Evolutionary conservation across 352 stramenopile species (phyloP).

Genomic region (Pythium coloratum): DNA sequence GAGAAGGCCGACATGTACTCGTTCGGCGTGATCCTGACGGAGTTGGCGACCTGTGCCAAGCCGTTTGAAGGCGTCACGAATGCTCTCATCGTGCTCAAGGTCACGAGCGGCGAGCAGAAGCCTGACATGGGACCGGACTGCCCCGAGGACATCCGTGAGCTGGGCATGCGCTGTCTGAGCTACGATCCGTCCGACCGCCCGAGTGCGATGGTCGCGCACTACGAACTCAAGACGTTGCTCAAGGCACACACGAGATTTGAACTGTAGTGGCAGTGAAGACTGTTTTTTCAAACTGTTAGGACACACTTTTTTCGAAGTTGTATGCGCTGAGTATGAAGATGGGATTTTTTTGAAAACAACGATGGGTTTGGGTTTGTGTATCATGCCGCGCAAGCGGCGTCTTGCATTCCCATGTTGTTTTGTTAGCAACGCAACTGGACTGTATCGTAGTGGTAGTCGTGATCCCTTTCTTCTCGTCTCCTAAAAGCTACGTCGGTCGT

Average conservation of each 20-base stretch:
- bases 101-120: conserved; percentile 63
- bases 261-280: conserved; percentile 1
- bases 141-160: conserved; percentile 64
- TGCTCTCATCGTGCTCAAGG: conserved; percentile 70
- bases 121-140: conserved; percentile 56
- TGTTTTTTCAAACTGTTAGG: neutral
- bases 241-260: conserved; percentile 30
- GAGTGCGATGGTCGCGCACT: conserved; percentile 72
- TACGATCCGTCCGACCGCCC: conserved; percentile 63
- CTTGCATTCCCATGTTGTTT: conserved; percentile 1
- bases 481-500: neutral
- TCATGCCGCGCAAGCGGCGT: neutral
- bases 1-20: conserved; percentile 89
- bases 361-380: neutral
- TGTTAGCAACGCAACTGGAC: neutral
- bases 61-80: conserved; percentile 74
- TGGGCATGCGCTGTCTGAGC: conserved; percentile 61
- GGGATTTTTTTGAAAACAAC: neutral
- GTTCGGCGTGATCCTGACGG: conserved; percentile 77
- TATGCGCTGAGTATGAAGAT: conserved; percentile 9
- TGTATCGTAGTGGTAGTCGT: neutral
- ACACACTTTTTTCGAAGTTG: neutral
- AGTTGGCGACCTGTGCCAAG: conserved; percentile 65
- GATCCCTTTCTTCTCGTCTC: neutral
- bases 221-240: conserved; percentile 72